A percentile compares a stretch with the other conserved stretches of the same genome.
Evolutionary conservation across 352 stramenopile genomes (phyloP).

Genomic region (Phytopythium chamaehyphon): DNA sequence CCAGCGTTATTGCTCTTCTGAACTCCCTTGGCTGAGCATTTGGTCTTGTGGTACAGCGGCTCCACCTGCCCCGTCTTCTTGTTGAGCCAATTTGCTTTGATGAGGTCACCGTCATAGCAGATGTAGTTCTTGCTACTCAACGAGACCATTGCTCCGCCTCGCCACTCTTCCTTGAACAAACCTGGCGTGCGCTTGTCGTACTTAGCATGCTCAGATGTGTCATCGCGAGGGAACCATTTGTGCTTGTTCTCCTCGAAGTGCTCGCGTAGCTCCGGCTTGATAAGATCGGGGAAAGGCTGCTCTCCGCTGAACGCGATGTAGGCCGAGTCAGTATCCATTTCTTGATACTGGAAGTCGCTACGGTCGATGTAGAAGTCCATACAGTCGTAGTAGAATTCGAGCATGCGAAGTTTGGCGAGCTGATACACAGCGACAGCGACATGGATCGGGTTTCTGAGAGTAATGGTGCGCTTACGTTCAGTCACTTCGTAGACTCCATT

Average conservation of each 20-base stretch:
- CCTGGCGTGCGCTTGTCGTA: slow-evolving; percentile 11
- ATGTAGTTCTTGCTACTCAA: slow-evolving; percentile 19
- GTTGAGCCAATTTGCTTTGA: too few species aligned
- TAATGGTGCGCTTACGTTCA: slow-evolving; percentile 10
- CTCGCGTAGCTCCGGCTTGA: too few species aligned
- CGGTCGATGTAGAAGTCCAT: slow-evolving; percentile 12
- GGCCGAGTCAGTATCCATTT: slow-evolving; percentile 11
- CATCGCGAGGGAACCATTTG: background rate
- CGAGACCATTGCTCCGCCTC: slow-evolving; percentile 12
- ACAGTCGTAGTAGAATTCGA: slow-evolving; percentile 16
- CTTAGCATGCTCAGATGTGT: slow-evolving; percentile 10
- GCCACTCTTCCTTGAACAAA: slow-evolving; percentile 20
- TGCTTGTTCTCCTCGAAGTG: too few species aligned
- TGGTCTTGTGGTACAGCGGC: slow-evolving; percentile 1
- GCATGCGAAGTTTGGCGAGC: background rate
- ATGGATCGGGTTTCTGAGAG: slow-evolving; percentile 15
- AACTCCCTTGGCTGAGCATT: slow-evolving; percentile 16
- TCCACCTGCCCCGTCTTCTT: too few species aligned
- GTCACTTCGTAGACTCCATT: slow-evolving; percentile 10
- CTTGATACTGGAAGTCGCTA: slow-evolving; percentile 11
- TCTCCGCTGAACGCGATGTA: slow-evolving; percentile 9
- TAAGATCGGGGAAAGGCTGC: too few species aligned
- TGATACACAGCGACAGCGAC: slow-evolving; percentile 19
- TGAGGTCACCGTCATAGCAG: slow-evolving; percentile 9
- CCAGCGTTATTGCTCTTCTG: slow-evolving; percentile 11